Evolutionary conservation across 495 filamentous ascomycete species (phyloP), one percentile per base, ranked within the genome.

Genomic region (Penicillium waksmanii): DNA sequence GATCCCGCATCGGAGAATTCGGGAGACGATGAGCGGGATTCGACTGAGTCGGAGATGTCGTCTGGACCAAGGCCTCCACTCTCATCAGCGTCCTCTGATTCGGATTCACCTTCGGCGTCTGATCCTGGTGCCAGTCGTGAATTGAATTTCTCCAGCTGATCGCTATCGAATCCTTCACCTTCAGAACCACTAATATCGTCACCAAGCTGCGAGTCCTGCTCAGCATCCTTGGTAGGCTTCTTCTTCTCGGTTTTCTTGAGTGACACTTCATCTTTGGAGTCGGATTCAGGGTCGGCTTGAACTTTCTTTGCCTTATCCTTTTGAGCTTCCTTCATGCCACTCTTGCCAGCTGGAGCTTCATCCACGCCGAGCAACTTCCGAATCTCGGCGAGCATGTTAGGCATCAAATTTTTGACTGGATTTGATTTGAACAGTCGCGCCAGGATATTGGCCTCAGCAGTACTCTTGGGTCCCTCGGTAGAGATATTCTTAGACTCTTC

Each of bases 341-440:
- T 59, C 17, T 48, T 48, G 9, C 73, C 74, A 40, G 66, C 65
- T 1, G 65, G 66, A n/a, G 70, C 72, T 18, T 83, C 79, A 3
- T 84, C 77, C 5, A 92, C 63, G 7, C 85, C 84, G 49, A 96
- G 67, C 21, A 85, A 74, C 47, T 71, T 75, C 62, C 85, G 84
- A 42, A 96, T 80, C 34, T 78, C 85, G 31, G 74, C 78, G 61
- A 96, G 70, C 0, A 87, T 80, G 55, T 82, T 79, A 27, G 79
- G 79, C 55, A 93, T 75, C 9, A 83, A 85, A 59, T 87, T 84
- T 76, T 88, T 88, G 13, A 95, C 90, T 3, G 86, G 83, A 23
- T 82, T 87, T 21, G 87, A 87, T 63, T 91, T 94, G 69, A 83
- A 96, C 51, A 98, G 73, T 59, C 89, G 83, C 58, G 90, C 93